Evolutionary conservation across 2,329 filamentous ascomycete species (phyloP), one percentile per base, ranked within the genome.

Genomic region (Aspergillus aculeatus): DNA sequence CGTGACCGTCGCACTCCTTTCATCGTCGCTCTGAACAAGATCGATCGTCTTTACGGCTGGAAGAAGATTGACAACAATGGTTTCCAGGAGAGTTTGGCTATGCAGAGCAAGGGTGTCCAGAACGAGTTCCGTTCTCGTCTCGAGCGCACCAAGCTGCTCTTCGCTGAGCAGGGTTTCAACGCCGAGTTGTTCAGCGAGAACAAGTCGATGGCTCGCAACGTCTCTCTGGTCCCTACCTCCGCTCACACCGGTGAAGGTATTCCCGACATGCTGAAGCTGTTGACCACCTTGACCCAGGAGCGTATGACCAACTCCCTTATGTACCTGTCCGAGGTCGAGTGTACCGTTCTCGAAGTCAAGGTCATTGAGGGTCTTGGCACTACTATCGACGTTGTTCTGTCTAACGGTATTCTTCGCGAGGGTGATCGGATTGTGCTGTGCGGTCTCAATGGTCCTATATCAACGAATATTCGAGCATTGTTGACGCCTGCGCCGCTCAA

Each of bases 201-300:
- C 83, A 97, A 96, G 83, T 96, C 91, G 63, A 94, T 98, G 91
- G 88, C 93, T 62, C 90, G 89, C 74, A 90, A 88, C 71, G 95
- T 99, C 60, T 99, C 95, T n/a, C 84, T 99, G 61, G 92, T 97
- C 55, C 95, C 95, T 47, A 99, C 96, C 4, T 98, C 95, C 3
- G 96, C 96, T 16, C 92, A 96, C 78, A 98, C 95, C n/a, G 96
- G 95, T 70, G 95, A 99, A 81, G 95, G 95, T 87, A 94, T 99
- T 67, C 95, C 95, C 24, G 95, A 99, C 77, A 94, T 99, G 92
- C 82, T 99, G 71, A 99, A 96, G 85, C 88, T 99, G 62, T 90
- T 99, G 67, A 81, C 96, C 53, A 88, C 90, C 70, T 84, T 99
- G 60, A 96, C 93, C 1, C 96, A 99, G 79, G 93, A 98, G 81